phyloP scores from a whole-genome alignment of 2,329 filamentous ascomycete genomes.

The Purpureocillium lavendulum region DNA sequence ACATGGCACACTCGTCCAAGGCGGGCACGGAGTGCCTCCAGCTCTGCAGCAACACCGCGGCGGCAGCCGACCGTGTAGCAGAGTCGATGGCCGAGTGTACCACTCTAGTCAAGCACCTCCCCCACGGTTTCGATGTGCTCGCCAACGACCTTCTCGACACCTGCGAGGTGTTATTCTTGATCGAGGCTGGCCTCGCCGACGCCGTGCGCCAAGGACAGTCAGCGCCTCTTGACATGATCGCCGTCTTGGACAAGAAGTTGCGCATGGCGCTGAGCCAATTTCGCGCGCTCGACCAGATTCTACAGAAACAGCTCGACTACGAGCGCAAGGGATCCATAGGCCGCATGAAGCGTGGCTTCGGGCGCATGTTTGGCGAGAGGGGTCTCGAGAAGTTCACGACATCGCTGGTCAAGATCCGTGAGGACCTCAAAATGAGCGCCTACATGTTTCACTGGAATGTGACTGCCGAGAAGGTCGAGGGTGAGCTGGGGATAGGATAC shows the following conservation, averaged over 20 bases:
- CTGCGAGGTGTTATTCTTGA: slow-evolving; percentile 58
- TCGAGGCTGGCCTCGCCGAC: slow-evolving; percentile 56
- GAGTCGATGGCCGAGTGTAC: slow-evolving; percentile 58
- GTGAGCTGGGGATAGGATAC: slow-evolving; percentile 57
- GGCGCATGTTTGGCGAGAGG: slow-evolving; percentile 54
- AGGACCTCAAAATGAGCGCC: slow-evolving; percentile 55
- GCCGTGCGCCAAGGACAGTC: slow-evolving; percentile 39
- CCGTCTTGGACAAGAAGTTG: slow-evolving; percentile 58
- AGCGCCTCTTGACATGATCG: slow-evolving; percentile 51
- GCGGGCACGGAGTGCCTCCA: slow-evolving; percentile 24
- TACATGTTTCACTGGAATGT: slow-evolving; percentile 59
- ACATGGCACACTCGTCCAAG: slow-evolving; percentile 12
- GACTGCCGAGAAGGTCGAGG: slow-evolving; percentile 48
- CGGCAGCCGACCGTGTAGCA: slow-evolving; percentile 54
- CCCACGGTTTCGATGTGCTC: slow-evolving; percentile 48
- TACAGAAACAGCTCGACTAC: slow-evolving; percentile 52
- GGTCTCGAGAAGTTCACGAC: slow-evolving; percentile 52
- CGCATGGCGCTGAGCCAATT: slow-evolving; percentile 53
- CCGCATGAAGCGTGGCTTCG: slow-evolving; percentile 51
- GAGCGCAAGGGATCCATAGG: slow-evolving; percentile 53
- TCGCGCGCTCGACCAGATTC: slow-evolving; percentile 53
- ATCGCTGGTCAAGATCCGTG: slow-evolving; percentile 48
- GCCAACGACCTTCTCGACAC: slow-evolving; percentile 61
- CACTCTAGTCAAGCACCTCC: slow-evolving; percentile 44
- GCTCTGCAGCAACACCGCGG: slow-evolving; percentile 49